Conservation (phyloP, 2,329 filamentous ascomycete genomes). For the Pestalotiopsis sp. region DNA sequence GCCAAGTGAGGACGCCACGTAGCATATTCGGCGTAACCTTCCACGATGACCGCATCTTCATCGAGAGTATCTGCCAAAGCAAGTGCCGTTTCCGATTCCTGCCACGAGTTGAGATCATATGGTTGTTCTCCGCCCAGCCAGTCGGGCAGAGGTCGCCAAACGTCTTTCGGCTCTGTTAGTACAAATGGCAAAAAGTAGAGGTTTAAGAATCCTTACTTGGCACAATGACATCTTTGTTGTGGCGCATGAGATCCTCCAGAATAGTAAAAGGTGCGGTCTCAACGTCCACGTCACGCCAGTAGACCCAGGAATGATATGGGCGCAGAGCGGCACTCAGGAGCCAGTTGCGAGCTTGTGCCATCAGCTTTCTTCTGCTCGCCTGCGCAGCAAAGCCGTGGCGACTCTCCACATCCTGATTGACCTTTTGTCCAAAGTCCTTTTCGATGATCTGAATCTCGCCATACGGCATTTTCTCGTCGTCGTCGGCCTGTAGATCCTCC, state of each 20-base stretch:
- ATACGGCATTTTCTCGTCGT: constrained; percentile 80
- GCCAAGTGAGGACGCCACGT: constrained; percentile 97
- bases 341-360: constrained; percentile 98
- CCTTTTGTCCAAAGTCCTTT: constrained; percentile 98
- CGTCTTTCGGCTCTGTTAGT: constrained; percentile 61
- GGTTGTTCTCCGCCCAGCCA: constrained; percentile 99
- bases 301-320: constrained; percentile 98
- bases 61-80: constrained; percentile 92
- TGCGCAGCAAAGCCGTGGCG: constrained; percentile 97
- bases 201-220: constrained; percentile 73
- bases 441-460: constrained; percentile 98
- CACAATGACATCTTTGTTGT: constrained; percentile 98
- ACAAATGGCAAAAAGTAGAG: background rate
- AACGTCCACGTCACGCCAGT: constrained; percentile 98
- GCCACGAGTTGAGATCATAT: constrained; percentile 98
- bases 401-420: constrained; percentile 96
- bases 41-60: constrained; percentile 97
- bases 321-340: constrained; percentile 88
- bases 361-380: constrained; percentile 89
- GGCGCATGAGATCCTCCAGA: constrained; percentile 95
- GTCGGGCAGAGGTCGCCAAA: constrained; percentile 97
- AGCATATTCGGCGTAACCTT: constrained; percentile 97
- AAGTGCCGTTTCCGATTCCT: constrained; percentile 95
- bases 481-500: constrained; percentile 76
- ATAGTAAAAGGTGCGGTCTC: constrained; percentile 97